Base-by-base conservation (phyloP, 306 rosid species). In the Trifolium fragiferum region DNA sequence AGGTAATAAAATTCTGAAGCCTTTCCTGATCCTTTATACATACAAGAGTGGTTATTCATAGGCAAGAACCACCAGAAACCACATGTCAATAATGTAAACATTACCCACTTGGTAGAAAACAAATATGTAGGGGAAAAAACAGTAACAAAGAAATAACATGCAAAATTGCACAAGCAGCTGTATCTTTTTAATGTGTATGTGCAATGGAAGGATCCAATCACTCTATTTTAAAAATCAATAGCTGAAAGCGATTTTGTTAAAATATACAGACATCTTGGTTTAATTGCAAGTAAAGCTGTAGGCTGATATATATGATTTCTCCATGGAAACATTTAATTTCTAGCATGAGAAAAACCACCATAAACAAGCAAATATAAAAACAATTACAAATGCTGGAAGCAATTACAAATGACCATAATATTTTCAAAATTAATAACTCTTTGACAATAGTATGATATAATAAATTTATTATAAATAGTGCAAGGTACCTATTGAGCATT, bases 1-100 rank as follows among this genome's bases (percentile, higher is more conserved):
- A 91, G 59, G 32, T 55, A 72, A 91, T 74, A 80, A 94, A 90
- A 74, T 82, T 86, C 59, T 85, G 85, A 78, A 89, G 87, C 80
- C 79, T 87, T 78, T 82, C 89, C 72, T 3, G 67, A 72, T 81
- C 75, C 99, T 92, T 89, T 25, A 61, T 43, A 74, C 69, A 82
- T 23, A 65, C 33, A 37, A 74, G 37, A 69, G 16, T 14, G 14
- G 70, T 65, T 64, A 78, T 53, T 76, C 72, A 71, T 3, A 51
- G 25, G 40, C 23, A 59, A 72, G 59, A 69, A 37, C 5, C 53
- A 59, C 38, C 37, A 50, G 32, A 33, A 33, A 55, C 38, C 16
- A 51, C 33, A 33, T 51, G 9, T 35, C 18, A 33, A 70, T 25
- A n/a, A 58, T 7, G 5, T 18, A 50, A 58, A 20, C 23, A 74